Conservation (phyloP, 768 basidiomycete species). For the Xerocomus brunneocitrinus region DNA sequence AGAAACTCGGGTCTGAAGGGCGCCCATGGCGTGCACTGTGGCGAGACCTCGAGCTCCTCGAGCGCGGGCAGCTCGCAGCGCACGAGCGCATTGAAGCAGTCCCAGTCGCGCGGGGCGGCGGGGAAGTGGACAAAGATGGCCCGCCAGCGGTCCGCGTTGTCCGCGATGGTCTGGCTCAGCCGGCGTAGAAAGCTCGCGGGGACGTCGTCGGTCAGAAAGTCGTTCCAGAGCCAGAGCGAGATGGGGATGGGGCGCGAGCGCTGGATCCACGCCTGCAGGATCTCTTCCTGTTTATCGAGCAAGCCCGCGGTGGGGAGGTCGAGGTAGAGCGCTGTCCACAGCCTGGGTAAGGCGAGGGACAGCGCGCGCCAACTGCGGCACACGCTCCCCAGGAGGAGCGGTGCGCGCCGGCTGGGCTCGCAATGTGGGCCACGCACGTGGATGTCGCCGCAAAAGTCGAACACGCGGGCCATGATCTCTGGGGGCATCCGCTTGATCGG, state of each 20-base stretch:
- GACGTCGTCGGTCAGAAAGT: constrained; percentile 31
- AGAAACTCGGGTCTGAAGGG: constrained; percentile 27
- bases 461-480: constrained; percentile 31
- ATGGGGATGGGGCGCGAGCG: constrained; percentile 25
- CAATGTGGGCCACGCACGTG: constrained; percentile 25
- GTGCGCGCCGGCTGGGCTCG: constrained; percentile 28
- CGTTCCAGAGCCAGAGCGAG: constrained; percentile 30
- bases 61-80: constrained; percentile 22
- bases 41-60: constrained; percentile 31
- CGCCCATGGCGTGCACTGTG: constrained; percentile 29
- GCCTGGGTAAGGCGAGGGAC: constrained; percentile 25
- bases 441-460: constrained; percentile 30
- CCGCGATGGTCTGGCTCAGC: constrained; percentile 14
- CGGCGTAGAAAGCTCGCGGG: constrained; percentile 23
- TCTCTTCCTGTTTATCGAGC: constrained; percentile 21
- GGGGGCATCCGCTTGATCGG: constrained; percentile 32
- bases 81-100: constrained; percentile 22
- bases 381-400: constrained; percentile 26
- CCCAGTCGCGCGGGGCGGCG: constrained; percentile 26
- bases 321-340: constrained; percentile 32
- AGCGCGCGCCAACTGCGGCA: constrained; percentile 28
- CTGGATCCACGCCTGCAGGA: constrained; percentile 25
- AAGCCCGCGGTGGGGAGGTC: constrained; percentile 24
- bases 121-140: constrained; percentile 32
- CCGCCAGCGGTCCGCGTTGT: constrained; percentile 27